Base-by-base conservation (phyloP, 73 alveolate species). In the Symbiodinium pilosum region DNA sequence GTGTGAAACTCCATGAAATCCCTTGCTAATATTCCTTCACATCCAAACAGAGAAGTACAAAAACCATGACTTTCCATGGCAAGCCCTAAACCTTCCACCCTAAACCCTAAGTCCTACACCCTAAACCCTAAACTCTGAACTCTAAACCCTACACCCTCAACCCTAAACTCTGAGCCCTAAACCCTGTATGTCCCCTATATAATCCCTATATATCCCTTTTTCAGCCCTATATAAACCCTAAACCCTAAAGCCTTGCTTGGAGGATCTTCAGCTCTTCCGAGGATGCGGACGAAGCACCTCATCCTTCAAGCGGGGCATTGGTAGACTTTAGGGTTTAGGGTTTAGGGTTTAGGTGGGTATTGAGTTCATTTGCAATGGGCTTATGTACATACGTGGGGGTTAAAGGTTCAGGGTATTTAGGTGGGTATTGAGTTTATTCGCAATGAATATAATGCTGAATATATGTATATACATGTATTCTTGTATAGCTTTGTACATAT, bases 221-320 rank as follows among this genome's bases (percentile, higher is more conserved):
- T n/a, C 39, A 8, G 83, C 21, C 39, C 83, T 26, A 24, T 68
- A 21, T 12, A n/a, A 21, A 68, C 83, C 16, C 81, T 21, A n/a
- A 68, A 30, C 21, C 2, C 83, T 39, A 68, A 39, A n/a, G 34
- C 34, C 75, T 36, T 38, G 41, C 43, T 85, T 69, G 12, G 44
- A 26, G 44, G 96, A 64, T 4, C 38, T 89, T 52, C 43, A 64
- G 75, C 96, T 89, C 83, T 89, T 89, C 54, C 96, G n/a, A 2
- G 96, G 96, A 47, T 89, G 96, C 44, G 96, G 96, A 38, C 96
- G 87, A 14, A 43, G 96, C 26, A 7, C 12, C 96, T 43, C 38
- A 87, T 21, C 41, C n/a, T n/a, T n/a, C n/a, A n/a, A n/a, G n/a
- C n/a, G n/a, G n/a, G n/a, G 14, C 59, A 47, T 14, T 47, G 59